These are phyloP conservation scores for Fusarium coicis DNA, from an alignment of 2,329 filamentous ascomycete genomes.

Conservation along the genomic window DNA sequence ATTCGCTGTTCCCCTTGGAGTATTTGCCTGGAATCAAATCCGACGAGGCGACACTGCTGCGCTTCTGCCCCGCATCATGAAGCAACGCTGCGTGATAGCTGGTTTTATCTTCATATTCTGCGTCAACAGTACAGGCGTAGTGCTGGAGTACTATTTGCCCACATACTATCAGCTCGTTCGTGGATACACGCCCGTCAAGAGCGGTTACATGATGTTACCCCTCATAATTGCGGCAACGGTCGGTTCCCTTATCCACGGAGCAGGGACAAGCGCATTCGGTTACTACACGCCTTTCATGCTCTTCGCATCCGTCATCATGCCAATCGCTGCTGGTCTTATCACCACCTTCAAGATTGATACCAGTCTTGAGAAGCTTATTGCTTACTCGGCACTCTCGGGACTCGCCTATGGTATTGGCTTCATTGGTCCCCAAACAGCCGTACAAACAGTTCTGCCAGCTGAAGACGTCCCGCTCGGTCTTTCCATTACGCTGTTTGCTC, in stretches of 20 bases:
- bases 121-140: slow-evolving; percentile 47
- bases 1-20: neutral
- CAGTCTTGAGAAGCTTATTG: neutral
- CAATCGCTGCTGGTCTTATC: slow-evolving; percentile 1
- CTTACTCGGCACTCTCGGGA: slow-evolving; percentile 8
- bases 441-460: slow-evolving; percentile 3
- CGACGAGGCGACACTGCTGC: slow-evolving; percentile 45
- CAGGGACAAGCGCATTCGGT: slow-evolving; percentile 12
- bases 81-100: slow-evolving; percentile 51
- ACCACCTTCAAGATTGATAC: slow-evolving; percentile 19
- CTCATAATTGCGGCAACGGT: slow-evolving; percentile 20
- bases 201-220: slow-evolving; percentile 41
- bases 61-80: slow-evolving; percentile 55
- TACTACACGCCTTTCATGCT: slow-evolving; percentile 31
- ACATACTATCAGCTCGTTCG: slow-evolving; percentile 57
- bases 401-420: slow-evolving; percentile 28
- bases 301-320: slow-evolving; percentile 18
- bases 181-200: slow-evolving; percentile 49
- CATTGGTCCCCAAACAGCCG: slow-evolving; percentile 17
- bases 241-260: slow-evolving; percentile 21
- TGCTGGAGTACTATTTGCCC: slow-evolving; percentile 51
- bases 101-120: slow-evolving; percentile 50
- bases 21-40: neutral
- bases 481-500: slow-evolving; percentile 38
- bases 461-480: slow-evolving; percentile 30